A percentile compares a stretch with the other conserved stretches of the same genome.
Evolutionary conservation across 345 rosid genomes (phyloP).

Genomic region (Pelargonium nanum): DNA sequence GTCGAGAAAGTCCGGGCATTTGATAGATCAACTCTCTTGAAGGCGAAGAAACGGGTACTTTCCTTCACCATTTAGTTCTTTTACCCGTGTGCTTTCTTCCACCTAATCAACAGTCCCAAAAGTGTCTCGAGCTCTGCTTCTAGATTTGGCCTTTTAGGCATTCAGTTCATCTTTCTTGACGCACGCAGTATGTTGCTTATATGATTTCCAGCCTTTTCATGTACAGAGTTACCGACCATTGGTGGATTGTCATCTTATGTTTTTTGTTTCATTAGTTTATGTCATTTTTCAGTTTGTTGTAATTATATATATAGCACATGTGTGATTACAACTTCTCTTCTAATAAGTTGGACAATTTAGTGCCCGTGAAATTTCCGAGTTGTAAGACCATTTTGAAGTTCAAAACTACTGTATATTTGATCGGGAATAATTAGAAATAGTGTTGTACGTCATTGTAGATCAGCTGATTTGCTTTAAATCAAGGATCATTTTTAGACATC

Average conservation of each 20-base stretch:
- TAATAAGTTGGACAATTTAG: neutral
- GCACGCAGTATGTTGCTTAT: neutral
- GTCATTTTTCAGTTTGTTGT: neutral
- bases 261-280: neutral
- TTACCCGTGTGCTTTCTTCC: neutral
- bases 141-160: too few relatives aligned
- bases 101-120: too few relatives aligned
- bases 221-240: neutral
- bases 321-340: neutral
- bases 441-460: too few relatives aligned
- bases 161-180: neutral
- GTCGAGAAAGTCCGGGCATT: neutral
- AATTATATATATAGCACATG: slow-evolving; percentile 1
- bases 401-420: neutral
- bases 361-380: neutral
- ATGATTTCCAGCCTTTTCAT: neutral
- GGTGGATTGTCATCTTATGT: neutral
- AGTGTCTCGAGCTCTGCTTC: too few relatives aligned
- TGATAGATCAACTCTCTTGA: neutral
- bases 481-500: too few relatives aligned
- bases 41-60: neutral
- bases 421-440: neutral
- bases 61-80: neutral
- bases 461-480: too few relatives aligned
- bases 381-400: neutral